Percentiles rank a stretch among this genome's conserved stretches.
Conservation (phyloP, 148 eudicot species). For the Pouteria glomerata region DNA sequence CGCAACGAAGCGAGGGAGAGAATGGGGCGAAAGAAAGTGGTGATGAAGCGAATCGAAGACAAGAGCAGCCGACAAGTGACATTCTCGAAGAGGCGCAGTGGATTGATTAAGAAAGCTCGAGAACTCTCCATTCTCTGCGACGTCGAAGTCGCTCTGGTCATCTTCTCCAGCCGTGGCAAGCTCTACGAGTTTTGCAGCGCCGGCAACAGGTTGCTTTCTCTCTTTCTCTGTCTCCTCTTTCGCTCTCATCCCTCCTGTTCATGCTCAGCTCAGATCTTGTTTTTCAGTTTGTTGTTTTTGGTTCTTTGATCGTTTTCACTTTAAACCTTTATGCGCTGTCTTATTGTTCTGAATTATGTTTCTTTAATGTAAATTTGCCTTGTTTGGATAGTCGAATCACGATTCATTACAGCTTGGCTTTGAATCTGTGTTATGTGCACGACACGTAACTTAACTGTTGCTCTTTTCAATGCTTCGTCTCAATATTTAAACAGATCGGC, state of each 20-base stretch:
- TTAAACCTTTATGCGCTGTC: neutral
- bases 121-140: slow-evolving; percentile 49
- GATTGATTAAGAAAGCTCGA: slow-evolving; percentile 40
- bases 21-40: slow-evolving; percentile 47
- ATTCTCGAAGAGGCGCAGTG: slow-evolving; percentile 44
- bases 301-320: neutral
- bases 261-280: no score
- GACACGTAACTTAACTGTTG: no score
- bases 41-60: slow-evolving; percentile 45
- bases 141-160: slow-evolving; percentile 34
- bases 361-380: no score
- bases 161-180: no score
- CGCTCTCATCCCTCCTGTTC: no score
- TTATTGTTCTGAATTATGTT: neutral
- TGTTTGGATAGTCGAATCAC: no score
- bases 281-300: neutral
- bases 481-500: no score
- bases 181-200: slow-evolving; percentile 28
- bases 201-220: neutral
- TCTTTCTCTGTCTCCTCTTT: neutral
- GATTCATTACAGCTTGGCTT: no score
- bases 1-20: neutral
- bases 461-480: no score
- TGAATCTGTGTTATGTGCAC: no score
- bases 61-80: slow-evolving; percentile 50